Evolutionary conservation across 352 stramenopile genomes (phyloP).

Genomic region (Globisporangium nodosum): DNA sequence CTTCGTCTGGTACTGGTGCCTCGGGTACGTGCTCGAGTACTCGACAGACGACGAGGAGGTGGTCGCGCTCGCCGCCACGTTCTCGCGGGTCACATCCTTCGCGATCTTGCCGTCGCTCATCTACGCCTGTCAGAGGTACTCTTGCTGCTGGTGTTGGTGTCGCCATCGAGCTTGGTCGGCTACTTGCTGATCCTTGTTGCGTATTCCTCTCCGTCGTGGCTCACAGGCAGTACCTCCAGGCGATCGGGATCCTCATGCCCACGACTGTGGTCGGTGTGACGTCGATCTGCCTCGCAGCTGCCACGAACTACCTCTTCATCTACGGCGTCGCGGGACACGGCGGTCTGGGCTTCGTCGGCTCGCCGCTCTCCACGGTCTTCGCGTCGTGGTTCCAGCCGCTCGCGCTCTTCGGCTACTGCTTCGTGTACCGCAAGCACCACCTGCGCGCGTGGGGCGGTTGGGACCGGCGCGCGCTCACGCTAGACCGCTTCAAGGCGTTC

Average conservation of each 20-base stretch:
- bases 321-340: conserved; percentile 46
- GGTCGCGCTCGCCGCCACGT: conserved; percentile 45
- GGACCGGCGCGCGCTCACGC: conserved; percentile 40
- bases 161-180: too few relatives aligned
- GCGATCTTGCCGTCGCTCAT: conserved; percentile 55
- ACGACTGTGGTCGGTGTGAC: conserved; percentile 58
- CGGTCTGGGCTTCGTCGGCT: conserved; percentile 72
- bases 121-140: conserved; percentile 33
- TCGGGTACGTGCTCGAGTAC: conserved; percentile 52
- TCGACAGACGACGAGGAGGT: conserved; percentile 57
- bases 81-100: conserved; percentile 54
- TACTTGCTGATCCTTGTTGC: background rate
- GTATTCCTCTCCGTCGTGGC: background rate
- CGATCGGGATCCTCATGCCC: conserved; percentile 53
- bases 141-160: conserved; percentile 10
- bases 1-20: conserved; percentile 65
- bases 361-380: conserved; percentile 70
- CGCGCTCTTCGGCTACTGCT: conserved; percentile 51
- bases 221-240: conserved; percentile 60
- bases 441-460: conserved; percentile 52
- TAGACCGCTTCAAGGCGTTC: conserved; percentile 37
- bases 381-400: conserved; percentile 72
- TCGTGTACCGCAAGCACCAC: conserved; percentile 56
- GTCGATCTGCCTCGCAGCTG: conserved; percentile 52
- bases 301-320: conserved; percentile 70